Evolutionary conservation across 2,329 filamentous ascomycete genomes (phyloP).

Genomic region (Talaromyces sp.): DNA sequence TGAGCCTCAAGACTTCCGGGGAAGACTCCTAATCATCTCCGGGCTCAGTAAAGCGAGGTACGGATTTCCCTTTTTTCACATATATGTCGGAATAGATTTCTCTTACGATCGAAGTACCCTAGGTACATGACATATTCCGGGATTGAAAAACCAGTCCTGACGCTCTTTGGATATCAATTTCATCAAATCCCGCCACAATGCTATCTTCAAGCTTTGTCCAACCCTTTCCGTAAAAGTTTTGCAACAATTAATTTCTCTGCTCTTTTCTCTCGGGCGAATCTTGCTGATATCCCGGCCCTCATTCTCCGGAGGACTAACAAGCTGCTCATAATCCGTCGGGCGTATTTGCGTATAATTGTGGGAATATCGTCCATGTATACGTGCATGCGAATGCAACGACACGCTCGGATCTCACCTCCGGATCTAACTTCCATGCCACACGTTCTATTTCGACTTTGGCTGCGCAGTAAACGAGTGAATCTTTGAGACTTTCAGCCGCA

Average conservation of each 20-base stretch:
- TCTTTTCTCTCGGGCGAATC: constrained; percentile 23
- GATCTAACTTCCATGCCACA: constrained; percentile 49
- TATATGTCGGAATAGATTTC: no score
- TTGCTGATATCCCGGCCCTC: constrained; percentile 27
- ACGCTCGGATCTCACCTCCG: constrained; percentile 49
- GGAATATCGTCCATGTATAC: constrained; percentile 49
- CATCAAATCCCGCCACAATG: constrained; percentile 7
- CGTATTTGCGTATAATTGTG: constrained; percentile 36
- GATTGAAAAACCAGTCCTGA: not conserved
- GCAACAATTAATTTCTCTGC: constrained; percentile 31
- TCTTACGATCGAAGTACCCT: not conserved
- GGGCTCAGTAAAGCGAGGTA: not conserved
- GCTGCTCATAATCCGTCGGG: constrained; percentile 38
- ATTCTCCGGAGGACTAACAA: constrained; percentile 26
- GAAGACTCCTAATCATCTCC: not conserved
- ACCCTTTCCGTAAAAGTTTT: constrained; percentile 25
- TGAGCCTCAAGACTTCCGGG: not conserved
- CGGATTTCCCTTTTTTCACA: not conserved
- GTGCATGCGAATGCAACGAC: constrained; percentile 55
- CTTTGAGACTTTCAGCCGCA: constrained; percentile 33
- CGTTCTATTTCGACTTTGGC: constrained; percentile 51
- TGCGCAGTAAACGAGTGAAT: constrained; percentile 34
- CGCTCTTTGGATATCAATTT: not conserved
- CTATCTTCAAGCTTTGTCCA: constrained; percentile 28
- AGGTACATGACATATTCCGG: not conserved